These are phyloP conservation scores for Secale cereale DNA, from an alignment of 176 grass and related monocot genomes.

Conservation along the genomic window DNA sequence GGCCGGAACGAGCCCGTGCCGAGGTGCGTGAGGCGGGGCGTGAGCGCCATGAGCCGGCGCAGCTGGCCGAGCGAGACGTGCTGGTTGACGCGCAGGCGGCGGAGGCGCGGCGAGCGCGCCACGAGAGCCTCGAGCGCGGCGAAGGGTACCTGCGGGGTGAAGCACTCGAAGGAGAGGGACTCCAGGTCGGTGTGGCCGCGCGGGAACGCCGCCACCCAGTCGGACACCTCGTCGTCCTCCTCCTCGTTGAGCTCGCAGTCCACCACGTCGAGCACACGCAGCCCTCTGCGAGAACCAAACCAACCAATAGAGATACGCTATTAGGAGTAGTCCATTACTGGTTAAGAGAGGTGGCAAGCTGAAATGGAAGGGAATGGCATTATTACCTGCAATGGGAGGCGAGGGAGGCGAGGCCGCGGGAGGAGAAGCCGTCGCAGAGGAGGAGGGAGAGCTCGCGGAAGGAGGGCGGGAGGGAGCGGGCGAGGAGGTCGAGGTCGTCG, in stretches of 20 bases:
- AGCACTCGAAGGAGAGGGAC: slow-evolving; percentile 78
- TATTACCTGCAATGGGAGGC: slow-evolving; percentile 81
- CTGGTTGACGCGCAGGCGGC: slow-evolving; percentile 66
- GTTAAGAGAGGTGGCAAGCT: neutral
- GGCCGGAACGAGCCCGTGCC: slow-evolving; percentile 75
- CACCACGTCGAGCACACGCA: slow-evolving; percentile 71
- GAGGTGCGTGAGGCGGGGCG: slow-evolving; percentile 60
- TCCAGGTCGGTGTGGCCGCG: slow-evolving; percentile 47
- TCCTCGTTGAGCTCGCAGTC: slow-evolving; percentile 66
- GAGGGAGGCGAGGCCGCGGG: slow-evolving; percentile 64
- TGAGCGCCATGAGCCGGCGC: slow-evolving; percentile 60
- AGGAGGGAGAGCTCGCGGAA: slow-evolving; percentile 74
- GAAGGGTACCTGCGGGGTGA: slow-evolving; percentile 39
- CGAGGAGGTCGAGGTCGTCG: slow-evolving; percentile 70
- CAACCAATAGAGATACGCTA: neutral
- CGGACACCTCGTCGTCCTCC: slow-evolving; percentile 33
- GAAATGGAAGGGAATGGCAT: neutral
- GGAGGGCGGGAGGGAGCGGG: slow-evolving; percentile 35
- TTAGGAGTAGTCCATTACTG: neutral
- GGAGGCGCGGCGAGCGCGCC: slow-evolving; percentile 63
- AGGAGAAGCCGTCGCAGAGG: slow-evolving; percentile 90
- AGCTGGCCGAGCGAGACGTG: slow-evolving; percentile 70
- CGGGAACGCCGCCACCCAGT: slow-evolving; percentile 78
- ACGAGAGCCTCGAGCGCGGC: slow-evolving; percentile 62
- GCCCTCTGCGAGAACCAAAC: slow-evolving; percentile 18